Percentiles rank a stretch among this genome's conserved stretches.
These are phyloP conservation scores for Fusarium haematococcum DNA, from an alignment of 2,329 filamentous ascomycete genomes.

Conservation along the genomic window DNA sequence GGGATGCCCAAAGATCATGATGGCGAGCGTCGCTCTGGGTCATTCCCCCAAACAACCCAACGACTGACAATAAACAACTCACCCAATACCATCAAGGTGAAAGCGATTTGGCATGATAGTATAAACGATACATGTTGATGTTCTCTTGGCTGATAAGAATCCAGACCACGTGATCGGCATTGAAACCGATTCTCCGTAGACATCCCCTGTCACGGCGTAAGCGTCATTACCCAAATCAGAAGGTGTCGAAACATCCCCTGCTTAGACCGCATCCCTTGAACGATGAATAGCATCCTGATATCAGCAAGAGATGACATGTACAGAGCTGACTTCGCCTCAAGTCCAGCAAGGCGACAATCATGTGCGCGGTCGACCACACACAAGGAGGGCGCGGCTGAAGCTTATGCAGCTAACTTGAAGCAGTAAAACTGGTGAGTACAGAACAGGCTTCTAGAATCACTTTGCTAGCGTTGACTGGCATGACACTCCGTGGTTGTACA, in stretches of 20 bases:
- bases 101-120: neutral
- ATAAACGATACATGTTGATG: neutral
- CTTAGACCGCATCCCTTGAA: neutral
- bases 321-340: conserved; percentile 59
- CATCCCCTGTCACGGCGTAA: neutral
- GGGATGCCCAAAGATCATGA: neutral
- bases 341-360: conserved; percentile 70
- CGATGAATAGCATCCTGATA: conserved; percentile 48
- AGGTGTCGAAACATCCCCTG: neutral
- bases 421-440: conserved; percentile 58
- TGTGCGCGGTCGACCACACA: conserved; percentile 71
- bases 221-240: neutral
- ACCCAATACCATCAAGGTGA: neutral
- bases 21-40: neutral
- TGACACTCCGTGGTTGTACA: conserved; percentile 64
- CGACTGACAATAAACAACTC: neutral
- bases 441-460: conserved; percentile 65
- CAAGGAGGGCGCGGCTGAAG: conserved; percentile 66
- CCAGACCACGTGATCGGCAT: neutral
- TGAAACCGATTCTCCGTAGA: neutral
- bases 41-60: neutral
- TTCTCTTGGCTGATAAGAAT: neutral
- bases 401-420: conserved; percentile 52
- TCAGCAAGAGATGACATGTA: conserved; percentile 54
- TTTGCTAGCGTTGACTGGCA: conserved; percentile 55